Percentiles rank a stretch among this genome's conserved stretches.
phyloP scores from a whole-genome alignment of 2,329 filamentous ascomycete genomes.

The Dactylellina haptotyla region DNA sequence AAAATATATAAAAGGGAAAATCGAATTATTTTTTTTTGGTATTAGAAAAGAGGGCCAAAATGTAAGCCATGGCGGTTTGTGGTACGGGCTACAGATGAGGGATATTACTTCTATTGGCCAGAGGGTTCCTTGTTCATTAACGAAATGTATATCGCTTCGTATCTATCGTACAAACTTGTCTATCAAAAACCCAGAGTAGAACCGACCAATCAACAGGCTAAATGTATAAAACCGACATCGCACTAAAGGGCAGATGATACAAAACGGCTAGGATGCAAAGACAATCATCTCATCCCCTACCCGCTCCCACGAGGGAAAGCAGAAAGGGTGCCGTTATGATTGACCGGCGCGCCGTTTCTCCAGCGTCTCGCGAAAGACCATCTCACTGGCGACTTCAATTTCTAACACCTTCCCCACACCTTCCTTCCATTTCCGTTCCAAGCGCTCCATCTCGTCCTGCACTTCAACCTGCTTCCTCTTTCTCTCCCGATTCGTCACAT shows the following conservation, averaged over 20 bases:
- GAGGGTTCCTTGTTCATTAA: too few relatives aligned
- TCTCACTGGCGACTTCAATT: conserved; percentile 84
- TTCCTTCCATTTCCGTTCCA: conserved; percentile 82
- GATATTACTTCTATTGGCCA: too few relatives aligned
- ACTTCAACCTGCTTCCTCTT: conserved; percentile 76
- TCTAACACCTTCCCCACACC: conserved; percentile 83
- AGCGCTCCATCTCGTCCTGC: conserved; percentile 74
- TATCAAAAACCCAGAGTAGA: not conserved
- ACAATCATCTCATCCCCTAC: too few relatives aligned
- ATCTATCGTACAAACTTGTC: conserved; percentile 8
- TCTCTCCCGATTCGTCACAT: conserved; percentile 76
- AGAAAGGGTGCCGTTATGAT: conserved; percentile 54
- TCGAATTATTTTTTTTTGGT: not conserved
- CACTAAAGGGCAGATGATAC: not conserved
- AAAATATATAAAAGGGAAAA: not conserved
- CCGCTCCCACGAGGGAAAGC: not conserved
- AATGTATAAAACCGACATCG: not conserved
- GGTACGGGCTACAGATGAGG: too few relatives aligned
- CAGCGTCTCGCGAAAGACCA: conserved; percentile 73
- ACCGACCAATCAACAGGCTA: conserved; percentile 18
- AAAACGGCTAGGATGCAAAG: not conserved
- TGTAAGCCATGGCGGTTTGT: too few relatives aligned
- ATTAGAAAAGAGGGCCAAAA: too few relatives aligned
- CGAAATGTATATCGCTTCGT: too few relatives aligned
- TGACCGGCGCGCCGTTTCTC: conserved; percentile 67